Evolutionary conservation across 495 filamentous ascomycete species (phyloP), one percentile per base, ranked within the genome.

Genomic region (Pseudevernia furfuracea): DNA sequence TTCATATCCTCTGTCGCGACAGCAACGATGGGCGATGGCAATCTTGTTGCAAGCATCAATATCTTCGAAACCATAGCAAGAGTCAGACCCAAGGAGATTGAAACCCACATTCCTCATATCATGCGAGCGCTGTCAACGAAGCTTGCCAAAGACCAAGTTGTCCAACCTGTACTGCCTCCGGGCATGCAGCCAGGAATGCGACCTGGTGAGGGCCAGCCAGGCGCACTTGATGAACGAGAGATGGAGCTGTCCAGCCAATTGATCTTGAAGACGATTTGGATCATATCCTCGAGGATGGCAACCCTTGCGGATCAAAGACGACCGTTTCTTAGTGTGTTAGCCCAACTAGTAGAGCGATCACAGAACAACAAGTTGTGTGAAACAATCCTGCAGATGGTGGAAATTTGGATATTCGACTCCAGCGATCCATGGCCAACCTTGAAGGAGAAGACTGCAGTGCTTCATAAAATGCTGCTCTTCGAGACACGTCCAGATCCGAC

Each of bases 401-500:
- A 96, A 70, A 79, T 78, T 7, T 99, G 95, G 95, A 88, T 97
- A 17, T 97, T 99, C 81, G 82, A 90, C 60, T 92, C 90, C 3
- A 90, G 88, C 38, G 92, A 96, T 63, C 89, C 90, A 7, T 96
- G 92, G 83, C 95, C 95, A 4, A 96, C 93, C 0, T 78, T 97
- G 7, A 99, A 99, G 72, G 95, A 99, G 75, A 97, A 97, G 77
- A 96, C 91, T 1, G 95, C 95, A 1, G 93, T 99, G 0, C 73
- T 99, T 23, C 89, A 91, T 70, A 99, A 99, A 75, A 99, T 99
- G 95, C 77, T 97, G 46, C 84, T 91, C 0, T 97, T 99, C 65
- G 95, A 99, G 72, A 83, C 88, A 58, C 83, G 92, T 30, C 73
- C 81, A 15, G 92, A 97, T 73, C 85, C 84, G 38, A 88, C 88